phyloP scores from a whole-genome alignment of 306 rosid genomes.

The Erythrophleum fordii region DNA sequence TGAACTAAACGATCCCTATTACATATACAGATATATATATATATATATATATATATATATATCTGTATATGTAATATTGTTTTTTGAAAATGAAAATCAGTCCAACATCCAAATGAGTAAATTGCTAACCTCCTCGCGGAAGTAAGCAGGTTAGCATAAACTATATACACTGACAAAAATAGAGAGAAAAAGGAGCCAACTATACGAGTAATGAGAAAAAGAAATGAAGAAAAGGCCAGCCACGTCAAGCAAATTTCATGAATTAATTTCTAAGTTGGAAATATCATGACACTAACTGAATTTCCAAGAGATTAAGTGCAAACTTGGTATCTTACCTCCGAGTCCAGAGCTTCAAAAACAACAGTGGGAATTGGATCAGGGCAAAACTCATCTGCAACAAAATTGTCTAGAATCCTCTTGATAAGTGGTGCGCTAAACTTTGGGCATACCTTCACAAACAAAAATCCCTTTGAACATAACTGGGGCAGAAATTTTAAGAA shows the following conservation, averaged over 20 bases:
- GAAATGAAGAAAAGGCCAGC: background rate
- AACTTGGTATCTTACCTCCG: constrained; percentile 63
- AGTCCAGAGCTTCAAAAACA: constrained; percentile 73
- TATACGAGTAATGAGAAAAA: background rate
- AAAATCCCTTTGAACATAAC: constrained; percentile 29
- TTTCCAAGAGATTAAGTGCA: background rate
- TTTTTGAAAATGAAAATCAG: too few species aligned
- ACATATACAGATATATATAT: too few species aligned
- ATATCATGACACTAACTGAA: background rate
- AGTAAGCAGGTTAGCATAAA: too few species aligned
- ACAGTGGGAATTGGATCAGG: constrained; percentile 81
- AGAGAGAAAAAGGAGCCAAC: too few species aligned
- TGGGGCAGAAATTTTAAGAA: constrained; percentile 20
- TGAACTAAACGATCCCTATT: too few species aligned
- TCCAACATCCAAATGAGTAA: background rate
- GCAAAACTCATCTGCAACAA: constrained; percentile 92
- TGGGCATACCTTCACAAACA: constrained; percentile 83
- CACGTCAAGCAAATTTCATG: too few species aligned
- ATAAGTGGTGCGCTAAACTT: constrained; percentile 76
- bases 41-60: too few species aligned
- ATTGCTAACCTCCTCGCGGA: too few species aligned
- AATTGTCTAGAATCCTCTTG: constrained; percentile 73
- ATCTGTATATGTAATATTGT: too few species aligned
- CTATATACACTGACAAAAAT: too few species aligned
- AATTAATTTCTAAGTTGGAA: background rate